Conservation (phyloP, 352 stramenopile species). For the Peronospora destructor region DNA sequence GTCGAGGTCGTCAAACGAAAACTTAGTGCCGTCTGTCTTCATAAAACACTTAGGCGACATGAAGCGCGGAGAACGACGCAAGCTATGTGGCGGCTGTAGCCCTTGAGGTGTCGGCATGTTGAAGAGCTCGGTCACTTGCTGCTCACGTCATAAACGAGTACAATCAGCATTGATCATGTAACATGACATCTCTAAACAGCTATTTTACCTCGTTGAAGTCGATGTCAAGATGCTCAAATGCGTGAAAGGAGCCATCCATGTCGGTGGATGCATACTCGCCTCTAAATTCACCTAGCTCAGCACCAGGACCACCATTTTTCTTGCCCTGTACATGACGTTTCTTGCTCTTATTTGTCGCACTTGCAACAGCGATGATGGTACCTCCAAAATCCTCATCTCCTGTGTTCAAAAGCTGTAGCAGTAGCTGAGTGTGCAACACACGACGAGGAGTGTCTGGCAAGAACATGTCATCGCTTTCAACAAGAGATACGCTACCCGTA, state of each 20-base stretch:
- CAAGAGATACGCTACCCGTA: conserved; percentile 30
- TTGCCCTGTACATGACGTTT: conserved; percentile 38
- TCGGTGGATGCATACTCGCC: conserved; percentile 37
- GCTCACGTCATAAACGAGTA: conserved; percentile 6
- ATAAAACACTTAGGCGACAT: conserved; percentile 55
- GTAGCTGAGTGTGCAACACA: conserved; percentile 69
- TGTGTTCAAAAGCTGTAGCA: conserved; percentile 68
- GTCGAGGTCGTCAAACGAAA: conserved; percentile 80
- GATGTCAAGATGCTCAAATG: conserved; percentile 80
- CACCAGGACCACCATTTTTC: conserved; percentile 11
- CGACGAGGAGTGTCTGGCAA: conserved; percentile 67
- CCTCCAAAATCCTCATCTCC: conserved; percentile 34
- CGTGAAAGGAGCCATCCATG: conserved; percentile 60
- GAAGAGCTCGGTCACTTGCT: conserved; percentile 84
- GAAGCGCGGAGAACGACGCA: conserved; percentile 71
- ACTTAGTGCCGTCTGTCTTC: conserved; percentile 72
- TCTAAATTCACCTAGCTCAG: conserved; percentile 8
- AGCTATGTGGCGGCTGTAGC: conserved; percentile 55
- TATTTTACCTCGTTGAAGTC: conserved; percentile 70
- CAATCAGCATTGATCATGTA: conserved; percentile 2
- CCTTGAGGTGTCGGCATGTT: conserved; percentile 60
- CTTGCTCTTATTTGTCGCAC: conserved; percentile 50
- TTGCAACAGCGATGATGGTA: conserved; percentile 25
- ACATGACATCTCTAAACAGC: neutral
- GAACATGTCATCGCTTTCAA: conserved; percentile 60